phyloP scores from a whole-genome alignment of 495 filamentous ascomycete genomes.

The Penicillium dipodomyicola region DNA sequence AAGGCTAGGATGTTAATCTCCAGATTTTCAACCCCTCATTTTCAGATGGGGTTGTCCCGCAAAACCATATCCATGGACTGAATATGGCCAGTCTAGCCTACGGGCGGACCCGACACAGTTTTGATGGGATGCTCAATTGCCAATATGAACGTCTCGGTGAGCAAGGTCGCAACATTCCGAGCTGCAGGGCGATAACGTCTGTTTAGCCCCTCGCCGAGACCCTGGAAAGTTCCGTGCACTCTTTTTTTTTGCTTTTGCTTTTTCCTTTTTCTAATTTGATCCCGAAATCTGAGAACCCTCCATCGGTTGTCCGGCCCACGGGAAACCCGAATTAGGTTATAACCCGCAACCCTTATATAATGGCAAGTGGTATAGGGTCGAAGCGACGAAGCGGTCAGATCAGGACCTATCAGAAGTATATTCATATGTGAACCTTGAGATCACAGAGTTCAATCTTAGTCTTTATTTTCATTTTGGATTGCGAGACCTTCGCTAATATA shows the following conservation, averaged over 20 bases:
- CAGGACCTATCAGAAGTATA: conserved; percentile 10
- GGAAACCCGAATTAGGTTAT: neutral
- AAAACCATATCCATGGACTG: neutral
- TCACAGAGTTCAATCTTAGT: conserved; percentile 24
- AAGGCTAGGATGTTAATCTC: conserved; percentile 18
- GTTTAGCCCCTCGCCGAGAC: conserved; percentile 19
- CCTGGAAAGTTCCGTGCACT: conserved; percentile 16
- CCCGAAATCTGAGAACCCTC: conserved; percentile 1
- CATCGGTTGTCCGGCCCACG: neutral
- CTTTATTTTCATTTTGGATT: too few relatives aligned
- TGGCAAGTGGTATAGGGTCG: conserved; percentile 1
- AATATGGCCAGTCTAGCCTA: neutral
- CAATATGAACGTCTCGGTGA: conserved; percentile 15
- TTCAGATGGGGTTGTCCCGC: conserved; percentile 7
- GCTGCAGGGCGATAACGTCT: conserved; percentile 24
- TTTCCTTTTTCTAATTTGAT: neutral
- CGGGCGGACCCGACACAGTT: conserved; percentile 2
- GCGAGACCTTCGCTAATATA: conserved; percentile 9
- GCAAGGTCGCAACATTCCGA: conserved; percentile 24
- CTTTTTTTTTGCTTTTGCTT: neutral
- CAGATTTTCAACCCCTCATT: conserved; percentile 9
- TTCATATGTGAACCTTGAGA: conserved; percentile 2
- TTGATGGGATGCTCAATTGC: conserved; percentile 1
- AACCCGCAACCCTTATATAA: neutral
- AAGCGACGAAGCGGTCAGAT: conserved; percentile 20